These are phyloP conservation scores for Crithidia thermophila DNA, from an alignment of 208 protist genomes.

Conservation along the genomic window DNA sequence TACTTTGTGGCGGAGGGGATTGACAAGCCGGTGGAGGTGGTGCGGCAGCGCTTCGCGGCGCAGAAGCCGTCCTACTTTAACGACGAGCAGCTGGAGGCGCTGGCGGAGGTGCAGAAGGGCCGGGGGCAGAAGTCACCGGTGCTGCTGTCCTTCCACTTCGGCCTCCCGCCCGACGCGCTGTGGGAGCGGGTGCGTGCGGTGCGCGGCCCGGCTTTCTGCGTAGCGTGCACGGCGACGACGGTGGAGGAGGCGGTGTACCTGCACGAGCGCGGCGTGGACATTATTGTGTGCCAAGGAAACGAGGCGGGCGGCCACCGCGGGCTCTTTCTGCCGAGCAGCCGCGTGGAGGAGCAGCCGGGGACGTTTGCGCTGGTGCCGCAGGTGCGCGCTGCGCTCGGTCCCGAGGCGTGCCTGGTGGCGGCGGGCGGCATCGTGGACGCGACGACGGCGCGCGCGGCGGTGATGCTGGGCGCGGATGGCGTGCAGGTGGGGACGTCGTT, in stretches of 20 bases:
- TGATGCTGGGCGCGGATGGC: slow-evolving; percentile 36
- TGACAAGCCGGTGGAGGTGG: not conserved
- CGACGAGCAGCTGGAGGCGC: slow-evolving; percentile 14
- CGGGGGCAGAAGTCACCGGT: not conserved
- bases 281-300: slow-evolving; percentile 35
- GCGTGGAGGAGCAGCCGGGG: slow-evolving; percentile 18
- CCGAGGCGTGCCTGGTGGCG: slow-evolving; percentile 25
- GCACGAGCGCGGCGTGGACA: slow-evolving; percentile 31
- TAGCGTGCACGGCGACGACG: slow-evolving; percentile 30
- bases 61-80: slow-evolving; percentile 10
- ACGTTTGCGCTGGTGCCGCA: slow-evolving; percentile 44
- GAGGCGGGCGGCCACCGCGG: slow-evolving; percentile 50
- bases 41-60: not conserved
- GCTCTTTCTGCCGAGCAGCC: slow-evolving; percentile 18
- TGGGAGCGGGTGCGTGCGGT: slow-evolving; percentile 14
- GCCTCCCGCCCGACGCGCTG: slow-evolving; percentile 15
- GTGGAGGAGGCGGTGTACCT: slow-evolving; percentile 31
- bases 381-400: slow-evolving; percentile 24
- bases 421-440: slow-evolving; percentile 45
- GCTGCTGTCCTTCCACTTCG: slow-evolving; percentile 42
- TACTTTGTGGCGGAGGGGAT: slow-evolving; percentile 23
- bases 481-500: slow-evolving; percentile 45
- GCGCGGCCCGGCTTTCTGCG: slow-evolving; percentile 7
- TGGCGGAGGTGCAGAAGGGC: slow-evolving; percentile 2
- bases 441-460: slow-evolving; percentile 25